Evolutionary conservation across 2,329 filamentous ascomycete species (phyloP).

Genomic region (Emergomyces orientalis): DNA sequence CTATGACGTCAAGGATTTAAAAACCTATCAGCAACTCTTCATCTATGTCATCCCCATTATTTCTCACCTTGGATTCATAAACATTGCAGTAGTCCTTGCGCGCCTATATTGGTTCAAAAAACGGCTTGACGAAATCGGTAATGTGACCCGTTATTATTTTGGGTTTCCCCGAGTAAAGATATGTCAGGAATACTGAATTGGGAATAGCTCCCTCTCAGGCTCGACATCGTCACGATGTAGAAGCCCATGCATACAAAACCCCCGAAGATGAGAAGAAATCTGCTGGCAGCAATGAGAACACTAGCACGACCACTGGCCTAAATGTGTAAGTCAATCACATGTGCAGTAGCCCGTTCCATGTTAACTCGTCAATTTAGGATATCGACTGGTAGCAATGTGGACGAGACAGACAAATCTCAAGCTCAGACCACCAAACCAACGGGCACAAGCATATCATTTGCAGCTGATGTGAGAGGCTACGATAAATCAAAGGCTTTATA

Average conservation of each 20-base stretch:
- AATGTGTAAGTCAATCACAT: background rate
- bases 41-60: slow-evolving; percentile 44
- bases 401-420: background rate
- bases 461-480: slow-evolving; percentile 3
- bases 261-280: background rate
- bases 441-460: slow-evolving; percentile 1
- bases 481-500: slow-evolving; percentile 6
- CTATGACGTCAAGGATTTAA: slow-evolving; percentile 42
- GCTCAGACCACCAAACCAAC: background rate
- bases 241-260: background rate
- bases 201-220: background rate
- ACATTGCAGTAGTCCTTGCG: slow-evolving; percentile 41
- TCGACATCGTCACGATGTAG: slow-evolving; percentile 2
- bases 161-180: background rate
- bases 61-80: slow-evolving; percentile 43
- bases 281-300: background rate
- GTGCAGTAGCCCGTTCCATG: background rate
- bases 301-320: background rate
- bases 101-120: slow-evolving; percentile 44
- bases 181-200: background rate
- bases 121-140: slow-evolving; percentile 34
- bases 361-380: background rate
- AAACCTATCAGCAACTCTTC: slow-evolving; percentile 44
- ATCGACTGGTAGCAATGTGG: background rate
- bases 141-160: background rate